Conservation (phyloP, 495 filamentous ascomycete species). For the Patellaria atrata region DNA sequence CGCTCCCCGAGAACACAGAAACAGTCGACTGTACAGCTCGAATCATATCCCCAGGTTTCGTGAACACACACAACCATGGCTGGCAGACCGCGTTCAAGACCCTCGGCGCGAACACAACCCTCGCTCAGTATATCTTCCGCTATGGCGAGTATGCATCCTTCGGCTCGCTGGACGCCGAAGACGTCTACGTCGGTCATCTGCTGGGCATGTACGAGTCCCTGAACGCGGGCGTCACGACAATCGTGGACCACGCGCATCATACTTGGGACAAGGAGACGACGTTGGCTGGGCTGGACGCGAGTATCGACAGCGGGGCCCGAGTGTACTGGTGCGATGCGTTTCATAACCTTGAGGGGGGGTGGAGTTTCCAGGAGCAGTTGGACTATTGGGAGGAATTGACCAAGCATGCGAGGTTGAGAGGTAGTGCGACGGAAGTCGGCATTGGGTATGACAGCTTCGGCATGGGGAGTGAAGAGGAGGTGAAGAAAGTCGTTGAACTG, state of each 20-base stretch:
- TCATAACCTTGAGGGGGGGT: background rate
- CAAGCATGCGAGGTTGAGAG: background rate
- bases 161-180: background rate
- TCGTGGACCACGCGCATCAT: slow-evolving; percentile 1
- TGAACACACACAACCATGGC: slow-evolving; percentile 45
- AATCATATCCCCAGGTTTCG: slow-evolving; percentile 43
- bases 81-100: slow-evolving; percentile 34
- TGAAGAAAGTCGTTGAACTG: too few species aligned
- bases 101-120: slow-evolving; percentile 1
- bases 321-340: slow-evolving; percentile 1
- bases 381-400: background rate
- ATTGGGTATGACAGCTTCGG: too few species aligned
- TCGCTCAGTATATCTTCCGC: background rate
- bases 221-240: background rate
- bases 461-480: too few species aligned
- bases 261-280: background rate
- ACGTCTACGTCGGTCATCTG: background rate
- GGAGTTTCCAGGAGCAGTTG: background rate
- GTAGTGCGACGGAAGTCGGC: slow-evolving; percentile 1
- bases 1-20: too few species aligned
- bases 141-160: background rate
- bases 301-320: background rate
- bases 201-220: slow-evolving; percentile 1
- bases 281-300: background rate
- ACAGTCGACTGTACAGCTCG: slow-evolving; percentile 39